Percentiles rank a stretch among this genome's conserved stretches.
Evolutionary conservation across 2,329 filamentous ascomycete species (phyloP).

Genomic region (Diaporthe eres): DNA sequence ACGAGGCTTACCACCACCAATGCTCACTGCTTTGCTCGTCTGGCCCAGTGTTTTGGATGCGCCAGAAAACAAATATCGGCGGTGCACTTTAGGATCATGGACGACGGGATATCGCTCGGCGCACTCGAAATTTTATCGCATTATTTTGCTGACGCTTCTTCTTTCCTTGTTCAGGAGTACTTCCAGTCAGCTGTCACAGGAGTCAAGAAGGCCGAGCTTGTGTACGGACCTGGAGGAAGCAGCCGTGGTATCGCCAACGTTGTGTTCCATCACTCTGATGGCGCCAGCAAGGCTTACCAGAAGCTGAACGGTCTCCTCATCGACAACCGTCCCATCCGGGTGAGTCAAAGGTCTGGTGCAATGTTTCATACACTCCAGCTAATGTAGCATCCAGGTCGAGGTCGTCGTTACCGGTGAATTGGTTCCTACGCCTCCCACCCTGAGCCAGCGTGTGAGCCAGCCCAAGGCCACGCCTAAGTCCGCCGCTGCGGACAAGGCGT

Average conservation of each 20-base stretch:
- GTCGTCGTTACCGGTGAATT: constrained; percentile 84
- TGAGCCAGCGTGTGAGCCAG: constrained; percentile 86
- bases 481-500: constrained; percentile 80
- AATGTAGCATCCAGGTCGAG: constrained; percentile 75
- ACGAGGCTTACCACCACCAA: constrained; percentile 39
- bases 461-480: constrained; percentile 85
- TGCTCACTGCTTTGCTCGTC: constrained; percentile 56
- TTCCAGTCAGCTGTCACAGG: constrained; percentile 89
- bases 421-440: constrained; percentile 75
- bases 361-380: constrained; percentile 36
- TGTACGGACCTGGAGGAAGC: constrained; percentile 91
- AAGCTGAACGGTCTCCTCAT: constrained; percentile 91
- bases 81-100: constrained; percentile 32
- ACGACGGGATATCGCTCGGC: constrained; percentile 25
- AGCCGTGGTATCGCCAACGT: constrained; percentile 95
- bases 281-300: constrained; percentile 86
- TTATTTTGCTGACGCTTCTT: constrained; percentile 79
- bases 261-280: constrained; percentile 84
- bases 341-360: constrained; percentile 55
- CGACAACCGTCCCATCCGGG: constrained; percentile 92
- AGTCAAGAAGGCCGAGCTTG: constrained; percentile 91
- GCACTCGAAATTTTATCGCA: constrained; percentile 55
- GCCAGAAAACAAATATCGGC: constrained; percentile 41
- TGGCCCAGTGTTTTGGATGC: constrained; percentile 38
- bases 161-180: constrained; percentile 86